phyloP scores from a whole-genome alignment of 2,329 filamentous ascomycete genomes.

The Onygenales sp. region DNA sequence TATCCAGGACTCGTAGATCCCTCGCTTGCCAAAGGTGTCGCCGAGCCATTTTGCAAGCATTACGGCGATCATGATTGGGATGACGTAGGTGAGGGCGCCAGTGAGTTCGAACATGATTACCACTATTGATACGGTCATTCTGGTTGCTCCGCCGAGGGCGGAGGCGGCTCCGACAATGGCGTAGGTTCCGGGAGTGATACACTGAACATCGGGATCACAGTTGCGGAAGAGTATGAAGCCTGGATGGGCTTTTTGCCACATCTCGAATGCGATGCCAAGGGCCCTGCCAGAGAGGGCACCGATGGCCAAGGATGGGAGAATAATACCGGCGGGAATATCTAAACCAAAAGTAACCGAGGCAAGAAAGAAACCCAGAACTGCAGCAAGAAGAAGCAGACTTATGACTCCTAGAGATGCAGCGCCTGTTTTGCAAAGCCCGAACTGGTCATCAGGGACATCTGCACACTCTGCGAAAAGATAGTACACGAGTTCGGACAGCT shows the following conservation, averaged over 20 bases:
- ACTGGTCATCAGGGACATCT: constrained; percentile 69
- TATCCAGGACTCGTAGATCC: constrained; percentile 98
- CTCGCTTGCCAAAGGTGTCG: constrained; percentile 82
- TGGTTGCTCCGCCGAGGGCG: constrained; percentile 83
- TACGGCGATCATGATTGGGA: constrained; percentile 98
- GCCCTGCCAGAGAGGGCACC: constrained; percentile 84
- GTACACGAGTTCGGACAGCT: constrained; percentile 83
- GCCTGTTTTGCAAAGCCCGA: constrained; percentile 83
- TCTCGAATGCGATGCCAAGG: constrained; percentile 78
- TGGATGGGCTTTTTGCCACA: constrained; percentile 73
- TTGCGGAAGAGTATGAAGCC: constrained; percentile 65
- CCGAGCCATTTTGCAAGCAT: constrained; percentile 98
- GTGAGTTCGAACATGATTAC: constrained; percentile 99
- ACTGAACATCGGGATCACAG: constrained; percentile 77
- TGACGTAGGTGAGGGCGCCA: constrained; percentile 86
- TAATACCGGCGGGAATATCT: constrained; percentile 89
- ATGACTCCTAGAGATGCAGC: constrained; percentile 75
- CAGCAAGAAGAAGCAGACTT: constrained; percentile 70
- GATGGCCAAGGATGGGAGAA: constrained; percentile 92
- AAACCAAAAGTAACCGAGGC: constrained; percentile 85
- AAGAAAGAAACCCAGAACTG: constrained; percentile 74
- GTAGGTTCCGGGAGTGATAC: constrained; percentile 89
- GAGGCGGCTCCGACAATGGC: constrained; percentile 93
- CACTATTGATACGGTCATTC: constrained; percentile 96
- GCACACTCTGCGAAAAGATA: constrained; percentile 87